Conservation (phyloP, 1,139 yeast species). For the Kurtzmaniella quercitrusa region DNA sequence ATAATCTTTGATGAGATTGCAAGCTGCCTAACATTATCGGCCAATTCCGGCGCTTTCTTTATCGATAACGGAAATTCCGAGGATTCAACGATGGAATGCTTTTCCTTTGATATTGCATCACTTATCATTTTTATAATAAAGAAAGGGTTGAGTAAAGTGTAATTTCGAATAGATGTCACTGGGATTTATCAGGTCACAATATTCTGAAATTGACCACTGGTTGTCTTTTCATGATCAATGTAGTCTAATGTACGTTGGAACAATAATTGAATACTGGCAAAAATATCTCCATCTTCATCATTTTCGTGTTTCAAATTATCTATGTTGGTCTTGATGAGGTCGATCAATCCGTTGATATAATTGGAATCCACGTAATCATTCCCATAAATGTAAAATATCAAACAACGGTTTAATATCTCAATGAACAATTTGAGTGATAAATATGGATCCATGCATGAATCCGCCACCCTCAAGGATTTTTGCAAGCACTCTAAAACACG, state of each 20-base stretch:
- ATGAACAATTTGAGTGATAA: conserved; percentile 79
- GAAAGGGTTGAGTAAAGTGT: too few species aligned
- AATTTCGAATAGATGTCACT: background rate
- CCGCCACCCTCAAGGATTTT: conserved; percentile 82
- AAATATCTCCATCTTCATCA: conserved; percentile 32
- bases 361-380: conserved; percentile 65
- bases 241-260: conserved; percentile 68
- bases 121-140: too few species aligned
- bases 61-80: background rate
- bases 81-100: background rate
- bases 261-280: conserved; percentile 29
- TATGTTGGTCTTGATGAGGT: conserved; percentile 73
- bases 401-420: conserved; percentile 81
- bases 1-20: too few species aligned
- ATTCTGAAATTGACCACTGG: conserved; percentile 58
- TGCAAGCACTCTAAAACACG: conserved; percentile 47
- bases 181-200: conserved; percentile 16
- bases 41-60: background rate
- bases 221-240: conserved; percentile 60
- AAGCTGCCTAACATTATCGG: too few species aligned
- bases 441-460: conserved; percentile 84
- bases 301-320: conserved; percentile 44
- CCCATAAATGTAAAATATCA: conserved; percentile 83
- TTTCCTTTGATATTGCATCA: background rate
- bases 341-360: conserved; percentile 83